phyloP scores from a whole-genome alignment of 208 protist genomes.

The Zelonia costaricensis region DNA sequence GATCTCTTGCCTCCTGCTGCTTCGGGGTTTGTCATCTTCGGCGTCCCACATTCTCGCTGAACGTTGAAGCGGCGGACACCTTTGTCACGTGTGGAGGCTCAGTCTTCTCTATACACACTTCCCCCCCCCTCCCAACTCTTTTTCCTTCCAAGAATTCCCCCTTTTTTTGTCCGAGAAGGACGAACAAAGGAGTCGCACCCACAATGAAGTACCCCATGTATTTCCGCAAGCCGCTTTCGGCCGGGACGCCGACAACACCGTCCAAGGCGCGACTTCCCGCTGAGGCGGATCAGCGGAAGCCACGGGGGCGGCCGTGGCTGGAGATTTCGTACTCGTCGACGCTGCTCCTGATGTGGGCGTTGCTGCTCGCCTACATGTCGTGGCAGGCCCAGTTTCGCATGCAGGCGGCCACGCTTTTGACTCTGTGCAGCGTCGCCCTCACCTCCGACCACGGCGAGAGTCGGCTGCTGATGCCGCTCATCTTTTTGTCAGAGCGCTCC shows the following conservation, averaged over 20 bases:
- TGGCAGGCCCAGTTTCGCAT: constrained; percentile 39
- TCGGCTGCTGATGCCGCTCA: constrained; percentile 72
- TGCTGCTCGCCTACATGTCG: constrained; percentile 51
- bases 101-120: too few relatives aligned
- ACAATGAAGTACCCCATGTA: constrained; percentile 17
- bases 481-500: constrained; percentile 78
- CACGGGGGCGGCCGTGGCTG: constrained; percentile 9
- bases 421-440: constrained; percentile 54
- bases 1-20: too few relatives aligned
- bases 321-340: constrained; percentile 88
- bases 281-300: not conserved
- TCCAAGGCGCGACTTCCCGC: not conserved
- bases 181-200: too few relatives aligned
- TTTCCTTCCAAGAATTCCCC: too few relatives aligned
- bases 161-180: too few relatives aligned
- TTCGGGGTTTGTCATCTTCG: too few relatives aligned
- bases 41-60: too few relatives aligned
- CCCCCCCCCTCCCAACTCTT: too few relatives aligned
- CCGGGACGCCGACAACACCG: not conserved
- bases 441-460: constrained; percentile 75
- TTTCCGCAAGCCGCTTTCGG: not conserved
- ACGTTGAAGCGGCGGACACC: too few relatives aligned
- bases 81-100: too few relatives aligned
- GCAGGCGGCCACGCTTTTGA: constrained; percentile 52
- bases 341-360: constrained; percentile 68